phyloP scores from a whole-genome alignment of 441 rosid species.

The Syzygium malaccense region DNA sequence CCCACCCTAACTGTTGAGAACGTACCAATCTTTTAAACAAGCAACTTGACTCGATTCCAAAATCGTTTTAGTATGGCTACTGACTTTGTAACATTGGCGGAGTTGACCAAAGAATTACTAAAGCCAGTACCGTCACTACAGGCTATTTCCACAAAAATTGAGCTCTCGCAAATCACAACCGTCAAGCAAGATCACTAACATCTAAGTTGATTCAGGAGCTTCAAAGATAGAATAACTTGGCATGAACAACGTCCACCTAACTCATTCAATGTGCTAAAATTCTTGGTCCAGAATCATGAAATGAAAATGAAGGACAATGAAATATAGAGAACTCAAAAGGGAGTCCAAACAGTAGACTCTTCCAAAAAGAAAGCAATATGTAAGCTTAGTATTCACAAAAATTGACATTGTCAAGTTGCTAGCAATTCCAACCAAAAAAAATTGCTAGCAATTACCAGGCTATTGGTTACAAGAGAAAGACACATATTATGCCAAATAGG shows the following conservation, averaged over 20 bases:
- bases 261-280: background rate
- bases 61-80: background rate
- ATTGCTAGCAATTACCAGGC: background rate
- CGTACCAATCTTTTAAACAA: background rate
- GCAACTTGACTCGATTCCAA: background rate
- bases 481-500: background rate
- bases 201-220: background rate
- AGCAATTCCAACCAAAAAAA: background rate
- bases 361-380: background rate
- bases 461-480: background rate
- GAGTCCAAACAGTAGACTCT: background rate
- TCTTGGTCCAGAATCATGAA: background rate
- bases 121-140: background rate
- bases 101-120: background rate
- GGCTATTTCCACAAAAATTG: background rate
- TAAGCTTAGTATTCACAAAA: background rate
- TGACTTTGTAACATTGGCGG: background rate
- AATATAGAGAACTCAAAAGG: no score
- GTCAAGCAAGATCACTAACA: background rate
- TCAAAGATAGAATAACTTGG: background rate
- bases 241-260: background rate
- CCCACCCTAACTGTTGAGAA: background rate
- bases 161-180: background rate
- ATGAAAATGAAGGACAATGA: background rate
- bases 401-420: background rate